Evolutionary conservation across 2,329 filamentous ascomycete genomes (phyloP).

Genomic region (Mycogone perniciosa): DNA sequence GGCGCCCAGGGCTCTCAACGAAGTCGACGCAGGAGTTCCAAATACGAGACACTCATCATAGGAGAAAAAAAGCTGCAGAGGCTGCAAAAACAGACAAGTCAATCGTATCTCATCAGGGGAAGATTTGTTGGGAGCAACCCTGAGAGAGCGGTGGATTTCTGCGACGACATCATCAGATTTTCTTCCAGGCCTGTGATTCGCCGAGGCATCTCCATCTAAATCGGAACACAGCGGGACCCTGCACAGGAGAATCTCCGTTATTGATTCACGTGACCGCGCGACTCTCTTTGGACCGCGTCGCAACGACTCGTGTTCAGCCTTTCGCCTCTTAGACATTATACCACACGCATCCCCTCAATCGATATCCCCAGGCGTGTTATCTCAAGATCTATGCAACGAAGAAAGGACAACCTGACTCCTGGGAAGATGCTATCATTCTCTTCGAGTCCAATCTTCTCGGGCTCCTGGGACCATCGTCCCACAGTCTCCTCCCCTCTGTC

Average conservation of each 20-base stretch:
- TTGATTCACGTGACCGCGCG: constrained; percentile 10
- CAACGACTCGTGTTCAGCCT: constrained; percentile 2
- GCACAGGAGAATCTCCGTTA: constrained; percentile 1
- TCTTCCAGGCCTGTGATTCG: constrained; percentile 10
- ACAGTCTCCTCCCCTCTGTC: constrained; percentile 50
- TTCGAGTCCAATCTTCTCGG: constrained; percentile 37
- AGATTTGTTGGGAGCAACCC: constrained; percentile 9
- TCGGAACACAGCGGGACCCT: constrained; percentile 1
- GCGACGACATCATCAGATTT: constrained; percentile 14
- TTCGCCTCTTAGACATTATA: neutral
- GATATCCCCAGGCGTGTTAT: neutral
- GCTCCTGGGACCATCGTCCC: constrained; percentile 41
- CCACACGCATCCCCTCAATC: neutral
- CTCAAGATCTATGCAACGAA: constrained; percentile 25
- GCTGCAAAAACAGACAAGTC: neutral
- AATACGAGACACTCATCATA: constrained; percentile 13
- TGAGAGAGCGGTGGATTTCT: constrained; percentile 10
- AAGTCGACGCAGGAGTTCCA: constrained; percentile 6
- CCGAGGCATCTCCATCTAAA: constrained; percentile 4
- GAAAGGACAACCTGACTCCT: constrained; percentile 22
- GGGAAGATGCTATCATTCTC: constrained; percentile 37
- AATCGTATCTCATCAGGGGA: neutral
- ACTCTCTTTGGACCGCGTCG: constrained; percentile 7
- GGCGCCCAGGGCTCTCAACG: constrained; percentile 12
- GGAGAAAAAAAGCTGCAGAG: neutral